A percentile compares a stretch with the other conserved stretches of the same genome.
Evolutionary conservation across 208 protist species (phyloP).

Genomic region (Leishmania gerbilli): DNA sequence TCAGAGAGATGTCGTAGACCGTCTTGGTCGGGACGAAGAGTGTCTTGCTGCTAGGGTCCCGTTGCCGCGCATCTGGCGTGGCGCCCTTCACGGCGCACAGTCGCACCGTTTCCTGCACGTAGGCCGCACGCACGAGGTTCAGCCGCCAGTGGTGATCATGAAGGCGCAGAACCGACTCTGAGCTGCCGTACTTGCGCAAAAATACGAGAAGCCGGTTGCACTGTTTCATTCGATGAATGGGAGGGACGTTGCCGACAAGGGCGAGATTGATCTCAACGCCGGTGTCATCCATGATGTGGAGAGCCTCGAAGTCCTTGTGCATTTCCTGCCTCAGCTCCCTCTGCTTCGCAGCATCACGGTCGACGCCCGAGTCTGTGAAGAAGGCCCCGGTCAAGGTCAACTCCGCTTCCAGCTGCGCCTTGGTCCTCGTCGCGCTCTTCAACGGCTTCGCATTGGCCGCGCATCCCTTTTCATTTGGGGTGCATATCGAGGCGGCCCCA

Average conservation of each 20-base stretch:
- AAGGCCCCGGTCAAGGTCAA: constrained; percentile 45
- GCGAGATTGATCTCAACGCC: constrained; percentile 40
- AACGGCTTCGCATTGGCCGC: constrained; percentile 5
- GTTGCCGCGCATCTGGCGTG: constrained; percentile 41
- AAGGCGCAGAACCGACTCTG: constrained; percentile 42
- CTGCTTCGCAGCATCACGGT: constrained; percentile 39
- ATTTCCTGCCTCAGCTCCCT: constrained; percentile 35
- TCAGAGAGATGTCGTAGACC: constrained; percentile 51
- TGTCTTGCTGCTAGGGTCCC: constrained; percentile 33
- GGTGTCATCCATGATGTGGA: constrained; percentile 47
- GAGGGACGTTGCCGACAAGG: constrained; percentile 43
- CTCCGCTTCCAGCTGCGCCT: constrained; percentile 34
- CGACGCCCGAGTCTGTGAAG: constrained; percentile 46
- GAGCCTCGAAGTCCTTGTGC: constrained; percentile 41
- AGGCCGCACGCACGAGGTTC: constrained; percentile 46
- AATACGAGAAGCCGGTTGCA: constrained; percentile 44
- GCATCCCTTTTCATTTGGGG: background rate
- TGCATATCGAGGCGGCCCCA: background rate
- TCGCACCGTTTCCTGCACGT: constrained; percentile 56
- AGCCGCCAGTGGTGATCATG: constrained; percentile 64
- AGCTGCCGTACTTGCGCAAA: constrained; percentile 46
- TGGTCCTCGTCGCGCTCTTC: constrained; percentile 14
- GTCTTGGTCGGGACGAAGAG: constrained; percentile 50
- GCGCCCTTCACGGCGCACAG: constrained; percentile 48
- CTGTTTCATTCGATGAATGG: constrained; percentile 42